Conservation (phyloP, 495 filamentous ascomycete genomes). For the Penicillium silybi region DNA sequence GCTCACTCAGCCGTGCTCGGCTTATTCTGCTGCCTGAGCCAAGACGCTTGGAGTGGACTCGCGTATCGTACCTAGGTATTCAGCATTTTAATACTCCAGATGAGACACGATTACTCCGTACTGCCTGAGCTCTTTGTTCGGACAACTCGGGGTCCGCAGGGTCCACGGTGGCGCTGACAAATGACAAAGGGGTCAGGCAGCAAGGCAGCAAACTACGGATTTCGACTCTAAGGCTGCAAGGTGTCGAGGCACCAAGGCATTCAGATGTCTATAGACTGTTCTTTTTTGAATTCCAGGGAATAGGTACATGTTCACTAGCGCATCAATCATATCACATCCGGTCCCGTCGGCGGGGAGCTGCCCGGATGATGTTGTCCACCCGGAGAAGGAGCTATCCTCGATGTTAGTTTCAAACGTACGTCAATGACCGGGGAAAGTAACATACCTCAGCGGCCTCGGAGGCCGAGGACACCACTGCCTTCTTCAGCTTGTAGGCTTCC, state of each 20-base stretch:
- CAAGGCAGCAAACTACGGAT: neutral
- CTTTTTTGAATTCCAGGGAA: neutral
- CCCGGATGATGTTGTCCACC: constrained; percentile 84
- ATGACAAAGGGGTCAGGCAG: neutral
- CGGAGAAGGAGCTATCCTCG: constrained; percentile 64
- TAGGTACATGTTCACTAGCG: constrained; percentile 18
- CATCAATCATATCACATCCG: constrained; percentile 53
- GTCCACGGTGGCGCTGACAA: neutral
- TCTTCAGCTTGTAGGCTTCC: constrained; percentile 98
- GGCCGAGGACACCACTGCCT: constrained; percentile 89
- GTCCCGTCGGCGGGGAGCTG: constrained; percentile 70
- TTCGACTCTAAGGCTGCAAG: neutral
- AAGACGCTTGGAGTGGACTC: neutral
- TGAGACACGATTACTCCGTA: neutral
- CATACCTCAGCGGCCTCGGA: constrained; percentile 92
- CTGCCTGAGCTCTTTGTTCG: neutral
- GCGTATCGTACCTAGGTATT: neutral
- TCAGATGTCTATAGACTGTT: neutral
- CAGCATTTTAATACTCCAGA: neutral
- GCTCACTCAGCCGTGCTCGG: neutral
- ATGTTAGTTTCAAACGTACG: neutral
- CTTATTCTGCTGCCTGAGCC: neutral
- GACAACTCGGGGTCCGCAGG: too few relatives aligned
- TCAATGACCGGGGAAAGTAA: neutral
- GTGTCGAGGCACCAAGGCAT: neutral